These are phyloP conservation scores for Boletus chippewaensis DNA, from an alignment of 1,284 basidiomycete species.

Conservation along the genomic window DNA sequence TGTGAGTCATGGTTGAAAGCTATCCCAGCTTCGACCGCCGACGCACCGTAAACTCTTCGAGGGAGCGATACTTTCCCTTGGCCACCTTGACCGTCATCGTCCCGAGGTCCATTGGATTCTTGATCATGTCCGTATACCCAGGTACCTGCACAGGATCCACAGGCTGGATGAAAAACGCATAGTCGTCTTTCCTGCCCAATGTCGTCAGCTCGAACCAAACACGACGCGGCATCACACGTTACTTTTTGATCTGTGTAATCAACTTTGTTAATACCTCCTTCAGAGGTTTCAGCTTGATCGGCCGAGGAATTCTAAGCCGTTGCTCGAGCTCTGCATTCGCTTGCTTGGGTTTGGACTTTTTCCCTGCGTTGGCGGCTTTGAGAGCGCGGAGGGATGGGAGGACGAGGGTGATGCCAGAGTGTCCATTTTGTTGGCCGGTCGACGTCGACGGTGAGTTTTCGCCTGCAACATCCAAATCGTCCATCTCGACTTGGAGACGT, in stretches of 20 bases:
- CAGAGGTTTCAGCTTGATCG: constrained; percentile 67
- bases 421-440: constrained; percentile 11
- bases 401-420: constrained; percentile 39
- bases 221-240: constrained; percentile 16
- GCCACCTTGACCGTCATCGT: constrained; percentile 67
- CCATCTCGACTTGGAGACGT: constrained; percentile 18
- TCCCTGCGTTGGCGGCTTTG: constrained; percentile 31
- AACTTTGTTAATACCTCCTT: constrained; percentile 64
- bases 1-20: background rate
- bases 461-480: constrained; percentile 23
- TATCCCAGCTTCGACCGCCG: background rate
- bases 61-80: constrained; percentile 59
- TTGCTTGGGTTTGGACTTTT: constrained; percentile 26
- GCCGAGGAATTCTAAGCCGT: constrained; percentile 41
- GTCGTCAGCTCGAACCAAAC: constrained; percentile 3
- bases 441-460: constrained; percentile 20
- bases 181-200: constrained; percentile 66
- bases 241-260: constrained; percentile 72
- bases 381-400: constrained; percentile 39
- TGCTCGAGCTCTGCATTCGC: constrained; percentile 27
- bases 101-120: constrained; percentile 76
- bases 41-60: constrained; percentile 71
- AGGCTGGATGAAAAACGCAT: constrained; percentile 75
- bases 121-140: constrained; percentile 63
- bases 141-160: constrained; percentile 61